phyloP scores from a whole-genome alignment of 306 rosid genomes.

The Datisca glomerata region DNA sequence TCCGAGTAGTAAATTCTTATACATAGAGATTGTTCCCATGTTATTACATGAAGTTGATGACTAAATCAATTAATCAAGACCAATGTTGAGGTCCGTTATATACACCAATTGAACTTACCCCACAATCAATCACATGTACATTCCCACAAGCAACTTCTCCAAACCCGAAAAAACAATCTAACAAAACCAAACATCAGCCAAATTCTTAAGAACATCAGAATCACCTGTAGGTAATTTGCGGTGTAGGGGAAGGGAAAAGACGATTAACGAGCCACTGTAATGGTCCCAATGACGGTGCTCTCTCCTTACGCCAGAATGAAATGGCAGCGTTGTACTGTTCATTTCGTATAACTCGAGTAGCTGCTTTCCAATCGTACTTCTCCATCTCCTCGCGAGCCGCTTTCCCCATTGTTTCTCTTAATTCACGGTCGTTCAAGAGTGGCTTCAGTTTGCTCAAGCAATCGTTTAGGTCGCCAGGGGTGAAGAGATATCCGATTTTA shows the following conservation, averaged over 20 bases:
- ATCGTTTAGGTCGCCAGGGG: slow-evolving; percentile 61
- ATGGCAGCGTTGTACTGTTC: slow-evolving; percentile 87
- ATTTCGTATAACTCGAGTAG: slow-evolving; percentile 62
- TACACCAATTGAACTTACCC: too few relatives aligned
- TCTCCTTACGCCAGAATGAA: slow-evolving; percentile 94
- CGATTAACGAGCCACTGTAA: slow-evolving; percentile 61
- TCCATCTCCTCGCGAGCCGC: slow-evolving; percentile 89
- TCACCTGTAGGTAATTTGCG: slow-evolving; percentile 43
- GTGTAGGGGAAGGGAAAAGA: slow-evolving; percentile 48
- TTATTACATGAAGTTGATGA: too few relatives aligned
- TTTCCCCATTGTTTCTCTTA: slow-evolving; percentile 67
- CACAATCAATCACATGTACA: too few relatives aligned
- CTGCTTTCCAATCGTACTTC: slow-evolving; percentile 89
- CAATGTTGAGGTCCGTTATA: too few relatives aligned
- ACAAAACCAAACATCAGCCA: too few relatives aligned
- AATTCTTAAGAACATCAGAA: too few relatives aligned
- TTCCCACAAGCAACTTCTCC: too few relatives aligned
- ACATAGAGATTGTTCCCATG: too few relatives aligned
- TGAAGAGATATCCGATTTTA: slow-evolving; percentile 61
- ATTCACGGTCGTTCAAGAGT: slow-evolving; percentile 41
- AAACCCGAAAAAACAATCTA: too few relatives aligned
- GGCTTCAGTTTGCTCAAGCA: slow-evolving; percentile 72
- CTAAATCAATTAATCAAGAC: too few relatives aligned
- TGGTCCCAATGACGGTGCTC: slow-evolving; percentile 58
- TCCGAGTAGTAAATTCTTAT: too few relatives aligned